Percentiles rank a stretch among this genome's conserved stretches.
Conservation (phyloP, 139 green algal genomes). For the Spirogloea muscicola region DNA sequence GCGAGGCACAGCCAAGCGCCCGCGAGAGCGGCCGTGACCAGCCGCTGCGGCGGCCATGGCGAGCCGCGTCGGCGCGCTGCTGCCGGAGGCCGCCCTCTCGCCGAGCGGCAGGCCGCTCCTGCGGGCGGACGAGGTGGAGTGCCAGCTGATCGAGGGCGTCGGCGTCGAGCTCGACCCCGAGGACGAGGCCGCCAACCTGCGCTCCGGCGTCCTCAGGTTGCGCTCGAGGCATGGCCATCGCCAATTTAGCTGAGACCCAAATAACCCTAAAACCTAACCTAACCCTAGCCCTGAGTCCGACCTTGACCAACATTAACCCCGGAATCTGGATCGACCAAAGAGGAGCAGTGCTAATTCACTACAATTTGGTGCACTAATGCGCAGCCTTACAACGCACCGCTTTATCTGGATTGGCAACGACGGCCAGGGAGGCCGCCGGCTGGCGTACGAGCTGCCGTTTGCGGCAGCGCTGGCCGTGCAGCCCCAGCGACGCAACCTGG, state of each 20-base stretch:
- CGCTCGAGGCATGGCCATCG: too few relatives aligned
- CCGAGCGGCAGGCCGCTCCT: conserved; percentile 16
- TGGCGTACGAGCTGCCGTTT: conserved; percentile 6
- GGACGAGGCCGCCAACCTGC: conserved; percentile 21
- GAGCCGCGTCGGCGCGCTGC: too few relatives aligned
- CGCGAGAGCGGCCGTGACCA: too few relatives aligned
- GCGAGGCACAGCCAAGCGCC: too few relatives aligned
- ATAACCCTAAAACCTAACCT: too few relatives aligned
- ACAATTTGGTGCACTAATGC: neutral
- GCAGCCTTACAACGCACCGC: conserved; percentile 37
- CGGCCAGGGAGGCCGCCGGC: neutral
- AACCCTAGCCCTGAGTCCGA: too few relatives aligned
- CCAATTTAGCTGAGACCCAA: too few relatives aligned
- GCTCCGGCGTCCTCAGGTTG: conserved; percentile 3
- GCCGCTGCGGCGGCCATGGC: too few relatives aligned
- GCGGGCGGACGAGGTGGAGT: conserved; percentile 19
- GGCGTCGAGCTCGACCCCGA: conserved; percentile 31
- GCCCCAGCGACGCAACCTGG: neutral
- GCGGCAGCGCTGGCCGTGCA: neutral
- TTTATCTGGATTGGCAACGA: conserved; percentile 35
- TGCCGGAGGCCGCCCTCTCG: too few relatives aligned
- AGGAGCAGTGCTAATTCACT: neutral
- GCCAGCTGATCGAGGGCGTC: conserved; percentile 23
- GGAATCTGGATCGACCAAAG: too few relatives aligned
- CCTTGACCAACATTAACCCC: too few relatives aligned